These are phyloP conservation scores for Phytophthora ohioensis DNA, from an alignment of 352 stramenopile genomes.

Conservation along the genomic window DNA sequence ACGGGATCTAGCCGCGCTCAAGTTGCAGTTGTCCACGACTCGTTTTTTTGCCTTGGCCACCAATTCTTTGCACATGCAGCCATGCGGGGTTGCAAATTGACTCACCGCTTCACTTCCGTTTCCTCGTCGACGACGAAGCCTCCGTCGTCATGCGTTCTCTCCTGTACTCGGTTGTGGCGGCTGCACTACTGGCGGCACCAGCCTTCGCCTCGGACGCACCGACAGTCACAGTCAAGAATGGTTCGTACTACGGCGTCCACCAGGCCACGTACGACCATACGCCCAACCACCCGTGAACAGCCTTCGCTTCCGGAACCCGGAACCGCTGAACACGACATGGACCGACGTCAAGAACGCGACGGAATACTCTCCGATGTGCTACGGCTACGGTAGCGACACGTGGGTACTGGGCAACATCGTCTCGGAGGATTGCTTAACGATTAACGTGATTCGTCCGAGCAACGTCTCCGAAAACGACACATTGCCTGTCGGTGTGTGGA, in stretches of 20 bases:
- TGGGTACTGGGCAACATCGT: slow-evolving; percentile 32
- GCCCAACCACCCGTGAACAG: slow-evolving; percentile 36
- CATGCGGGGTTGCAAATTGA: no score
- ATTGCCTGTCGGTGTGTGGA: slow-evolving; percentile 39
- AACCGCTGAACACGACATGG: slow-evolving; percentile 35
- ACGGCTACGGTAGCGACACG: slow-evolving; percentile 37
- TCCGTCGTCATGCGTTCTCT: no score
- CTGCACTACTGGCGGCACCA: slow-evolving; percentile 1
- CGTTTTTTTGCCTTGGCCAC: no score
- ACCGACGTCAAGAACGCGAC: slow-evolving; percentile 34
- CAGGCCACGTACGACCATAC: slow-evolving; percentile 37
- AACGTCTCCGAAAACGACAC: slow-evolving; percentile 21
- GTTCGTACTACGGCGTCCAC: slow-evolving; percentile 33
- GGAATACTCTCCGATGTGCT: slow-evolving; percentile 54
- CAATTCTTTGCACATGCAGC: no score
- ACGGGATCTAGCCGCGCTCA: no score
- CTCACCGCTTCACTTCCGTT: no score
- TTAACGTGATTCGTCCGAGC: slow-evolving; percentile 78
- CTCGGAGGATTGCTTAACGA: slow-evolving; percentile 87
- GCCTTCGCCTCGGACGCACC: slow-evolving; percentile 9
- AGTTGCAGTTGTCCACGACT: no score
- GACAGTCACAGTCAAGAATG: slow-evolving; percentile 33
- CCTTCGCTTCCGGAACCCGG: slow-evolving; percentile 36
- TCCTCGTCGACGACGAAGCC: no score
- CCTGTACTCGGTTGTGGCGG: no score